Percentiles rank a stretch among this genome's conserved stretches.
These are phyloP conservation scores for Amaranthus tricolor DNA, from an alignment of 179 eudicot species.

Conservation along the genomic window DNA sequence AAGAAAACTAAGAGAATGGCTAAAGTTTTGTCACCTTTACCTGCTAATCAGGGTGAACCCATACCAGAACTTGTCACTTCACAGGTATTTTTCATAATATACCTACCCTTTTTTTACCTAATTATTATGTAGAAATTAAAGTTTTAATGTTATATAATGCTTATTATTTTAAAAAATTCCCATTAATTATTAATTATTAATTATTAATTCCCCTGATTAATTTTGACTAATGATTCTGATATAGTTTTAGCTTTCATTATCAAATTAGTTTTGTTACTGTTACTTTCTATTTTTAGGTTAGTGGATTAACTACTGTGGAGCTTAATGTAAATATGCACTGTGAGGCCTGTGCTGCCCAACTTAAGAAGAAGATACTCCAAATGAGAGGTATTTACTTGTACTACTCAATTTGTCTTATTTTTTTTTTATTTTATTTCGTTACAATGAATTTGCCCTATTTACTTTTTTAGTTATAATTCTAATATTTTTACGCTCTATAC, in stretches of 20 bases:
- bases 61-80: slow-evolving; percentile 69
- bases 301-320: slow-evolving; percentile 72
- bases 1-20: slow-evolving; percentile 80
- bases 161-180: too few relatives aligned
- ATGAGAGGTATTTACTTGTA: slow-evolving; percentile 60
- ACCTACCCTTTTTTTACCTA: background rate
- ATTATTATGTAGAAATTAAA: background rate
- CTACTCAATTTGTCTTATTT: background rate
- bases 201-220: too few relatives aligned
- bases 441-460: background rate
- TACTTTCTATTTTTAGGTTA: slow-evolving; percentile 39
- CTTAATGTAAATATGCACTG: slow-evolving; percentile 97
- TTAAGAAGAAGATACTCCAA: slow-evolving; percentile 88
- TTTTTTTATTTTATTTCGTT: background rate
- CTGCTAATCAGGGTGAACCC: slow-evolving; percentile 76
- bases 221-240: too few relatives aligned
- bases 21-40: slow-evolving; percentile 77
- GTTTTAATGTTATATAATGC: too few relatives aligned
- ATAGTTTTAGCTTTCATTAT: too few relatives aligned
- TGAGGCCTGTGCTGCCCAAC: slow-evolving; percentile 90
- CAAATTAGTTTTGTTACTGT: too few relatives aligned
- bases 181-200: too few relatives aligned
- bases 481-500: too few relatives aligned
- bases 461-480: background rate
- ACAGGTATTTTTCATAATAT: slow-evolving; percentile 50